Evolutionary conservation across 108 stramenopile genomes (phyloP), one percentile per base, ranked within the genome.

Genomic region (Fragilaria crotonensis): DNA sequence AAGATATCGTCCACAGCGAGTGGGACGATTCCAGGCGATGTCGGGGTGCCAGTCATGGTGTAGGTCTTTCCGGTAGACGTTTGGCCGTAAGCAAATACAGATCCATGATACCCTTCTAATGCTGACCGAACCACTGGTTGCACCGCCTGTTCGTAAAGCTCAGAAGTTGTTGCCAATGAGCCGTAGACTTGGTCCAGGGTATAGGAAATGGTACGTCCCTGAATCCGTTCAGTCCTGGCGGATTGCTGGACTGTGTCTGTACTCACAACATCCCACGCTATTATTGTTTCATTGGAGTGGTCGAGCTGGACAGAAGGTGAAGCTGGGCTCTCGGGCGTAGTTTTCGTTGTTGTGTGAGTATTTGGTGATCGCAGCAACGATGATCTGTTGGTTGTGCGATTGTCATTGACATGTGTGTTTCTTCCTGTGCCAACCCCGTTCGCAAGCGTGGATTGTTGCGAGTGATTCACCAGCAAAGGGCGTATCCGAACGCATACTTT

Each of bases 31-130:
- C 88, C 88, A 9, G 77, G 70, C 17, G 68, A 61, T 9, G 67
- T 57, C 19, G 49, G 51, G 3, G 71, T 76, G 30, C 89, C 89
- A 5, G 81, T 85, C 89, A 91, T 91, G 47, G 85, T 91, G 64
- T 64, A 63, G 5, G 89, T 91, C 57, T 91, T 91, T 22, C 89
- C 89, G 0, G 89, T 82, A 50, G 72, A 67, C 9, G 77, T 87
- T 70, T 93, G 90, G 18, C 97, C 97, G 64, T 96, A 96, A 5
- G 93, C 91, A 64, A 98, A 87, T 14, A 98, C 81, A 25, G 94
- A 85, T 26, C 83, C 84, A 70, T 98, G 93, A 75, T 86, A 95
- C 14, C 97, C 97, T 45, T 87, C 83, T 64, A 98, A 81, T 22
- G 87, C 70, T 3, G 77, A 52, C n/a, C 59, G 25, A 5, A 90